Evolutionary conservation across 208 protist genomes (phyloP).

Genomic region (Leishmania aethiopica): DNA sequence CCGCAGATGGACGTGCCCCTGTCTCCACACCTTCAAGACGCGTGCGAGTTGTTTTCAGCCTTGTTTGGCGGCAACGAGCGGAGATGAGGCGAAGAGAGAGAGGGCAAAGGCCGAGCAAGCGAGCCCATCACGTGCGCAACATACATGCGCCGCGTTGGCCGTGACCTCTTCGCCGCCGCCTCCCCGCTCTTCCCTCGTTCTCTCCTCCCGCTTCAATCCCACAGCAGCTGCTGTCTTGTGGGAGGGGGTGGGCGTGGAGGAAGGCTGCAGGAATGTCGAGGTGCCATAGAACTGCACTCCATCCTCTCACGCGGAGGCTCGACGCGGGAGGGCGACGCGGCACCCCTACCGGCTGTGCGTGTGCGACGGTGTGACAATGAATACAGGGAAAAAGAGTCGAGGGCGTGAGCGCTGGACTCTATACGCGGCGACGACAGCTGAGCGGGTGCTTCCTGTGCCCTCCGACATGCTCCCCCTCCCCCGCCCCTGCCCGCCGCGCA

Average conservation of each 20-base stretch:
- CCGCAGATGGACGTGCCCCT: background rate
- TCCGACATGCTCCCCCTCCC: no score
- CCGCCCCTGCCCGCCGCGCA: background rate
- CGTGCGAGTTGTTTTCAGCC: no score
- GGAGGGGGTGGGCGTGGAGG: background rate
- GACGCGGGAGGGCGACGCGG: background rate
- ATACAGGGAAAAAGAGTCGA: background rate
- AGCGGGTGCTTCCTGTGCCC: background rate
- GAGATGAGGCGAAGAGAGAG: background rate
- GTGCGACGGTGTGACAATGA: background rate
- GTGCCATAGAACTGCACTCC: background rate
- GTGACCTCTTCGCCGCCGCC: background rate
- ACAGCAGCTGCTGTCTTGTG: background rate
- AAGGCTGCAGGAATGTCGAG: background rate
- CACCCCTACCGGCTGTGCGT: background rate
- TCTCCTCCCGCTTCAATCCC: background rate
- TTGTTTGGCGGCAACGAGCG: background rate
- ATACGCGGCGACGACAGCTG: no score
- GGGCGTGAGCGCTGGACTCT: background rate
- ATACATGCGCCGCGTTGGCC: no score
- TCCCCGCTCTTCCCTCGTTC: background rate
- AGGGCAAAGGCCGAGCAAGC: background rate
- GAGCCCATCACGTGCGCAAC: no score
- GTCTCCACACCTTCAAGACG: background rate
- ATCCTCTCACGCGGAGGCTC: background rate